Evolutionary conservation across 352 stramenopile genomes (phyloP), one percentile per base, ranked within the genome.

Genomic region (Phytophthora pini): DNA sequence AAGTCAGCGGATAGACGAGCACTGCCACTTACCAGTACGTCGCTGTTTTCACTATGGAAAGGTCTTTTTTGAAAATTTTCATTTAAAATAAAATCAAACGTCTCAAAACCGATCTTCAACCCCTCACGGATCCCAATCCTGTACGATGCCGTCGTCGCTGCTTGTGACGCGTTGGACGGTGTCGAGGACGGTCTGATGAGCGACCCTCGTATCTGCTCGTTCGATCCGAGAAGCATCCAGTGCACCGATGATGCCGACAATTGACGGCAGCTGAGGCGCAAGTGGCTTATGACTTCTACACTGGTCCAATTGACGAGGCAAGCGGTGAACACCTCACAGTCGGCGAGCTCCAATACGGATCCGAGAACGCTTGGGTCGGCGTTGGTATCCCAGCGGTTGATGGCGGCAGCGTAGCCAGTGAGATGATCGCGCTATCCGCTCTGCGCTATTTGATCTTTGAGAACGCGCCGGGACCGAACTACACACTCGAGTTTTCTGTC

Each of bases 401-500:
- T 7, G 68, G 44, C 3, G 68, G 53, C 5, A 61, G n/a, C 9
- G 46, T 75, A 9, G 49, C 68, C 5, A 78, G 69, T 32, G 55
- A 74, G 24, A 41, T 41, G 15, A 72, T 65, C n/a, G 70, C 73
- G 24, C 56, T 80, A 5, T 53, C 68, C 4, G 46, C 66, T 5
- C 58, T 81, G 17, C 65, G 63, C 11, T 81, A 81, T 22, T 49
- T 79, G 17, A 53, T 69, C 5, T 79, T 79, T 26, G 47, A 78
- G 10, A 34, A 73, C 5, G 43, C 47, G 0, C 65, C 62, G 0
- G 46, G 44, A 2, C 41, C 45, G 0, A 73, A 76, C 65, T 81
- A 74, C 59, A 74, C 73, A 15, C 38, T 81, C 6, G 39, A 39
- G n/a, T n/a, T n/a, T n/a, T n/a, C n/a, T n/a, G n/a, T n/a, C n/a